Conservation (phyloP, 805 yeast genomes). For the Ogataea paraovalis region DNA sequence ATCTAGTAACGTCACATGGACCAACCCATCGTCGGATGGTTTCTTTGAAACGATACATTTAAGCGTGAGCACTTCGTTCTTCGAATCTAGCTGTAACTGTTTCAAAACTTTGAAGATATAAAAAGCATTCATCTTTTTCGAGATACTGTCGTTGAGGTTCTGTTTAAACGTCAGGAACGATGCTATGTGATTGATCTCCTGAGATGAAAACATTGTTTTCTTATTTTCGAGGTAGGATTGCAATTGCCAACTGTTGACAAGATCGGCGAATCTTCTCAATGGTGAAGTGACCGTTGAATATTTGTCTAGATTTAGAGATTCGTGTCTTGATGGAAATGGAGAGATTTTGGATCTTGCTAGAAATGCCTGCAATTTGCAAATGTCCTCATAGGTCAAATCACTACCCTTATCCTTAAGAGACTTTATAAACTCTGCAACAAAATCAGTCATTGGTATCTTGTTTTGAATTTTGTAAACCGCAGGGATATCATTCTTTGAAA, state of each 20-base stretch:
- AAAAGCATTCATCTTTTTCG: conserved; percentile 24
- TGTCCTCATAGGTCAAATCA: conserved; percentile 35
- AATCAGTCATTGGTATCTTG: conserved; percentile 20
- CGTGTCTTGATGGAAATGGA: conserved; percentile 46
- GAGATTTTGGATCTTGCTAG: conserved; percentile 52
- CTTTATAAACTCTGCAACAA: conserved; percentile 19
- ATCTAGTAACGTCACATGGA: conserved; percentile 27
- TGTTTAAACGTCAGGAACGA: conserved; percentile 44
- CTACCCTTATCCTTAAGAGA: conserved; percentile 18
- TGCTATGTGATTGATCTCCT: conserved; percentile 34
- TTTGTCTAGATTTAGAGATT: conserved; percentile 54
- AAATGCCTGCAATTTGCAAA: conserved; percentile 40
- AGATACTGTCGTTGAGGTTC: conserved; percentile 31
- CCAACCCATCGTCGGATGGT: conserved; percentile 36
- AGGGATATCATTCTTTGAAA: conserved; percentile 41
- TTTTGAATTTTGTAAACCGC: conserved; percentile 43
- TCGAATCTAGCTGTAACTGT: conserved; percentile 17
- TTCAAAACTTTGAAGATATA: conserved; percentile 29
- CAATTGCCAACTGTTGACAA: conserved; percentile 76
- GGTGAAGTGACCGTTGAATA: conserved; percentile 88
- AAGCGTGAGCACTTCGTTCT: conserved; percentile 33
- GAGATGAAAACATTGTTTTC: conserved; percentile 29
- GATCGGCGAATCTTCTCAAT: conserved; percentile 74
- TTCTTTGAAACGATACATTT: conserved; percentile 40
- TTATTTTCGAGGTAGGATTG: conserved; percentile 38